These are phyloP conservation scores for Colletotrichum tanaceti DNA, from an alignment of 2,329 filamentous ascomycete species.

Conservation along the genomic window DNA sequence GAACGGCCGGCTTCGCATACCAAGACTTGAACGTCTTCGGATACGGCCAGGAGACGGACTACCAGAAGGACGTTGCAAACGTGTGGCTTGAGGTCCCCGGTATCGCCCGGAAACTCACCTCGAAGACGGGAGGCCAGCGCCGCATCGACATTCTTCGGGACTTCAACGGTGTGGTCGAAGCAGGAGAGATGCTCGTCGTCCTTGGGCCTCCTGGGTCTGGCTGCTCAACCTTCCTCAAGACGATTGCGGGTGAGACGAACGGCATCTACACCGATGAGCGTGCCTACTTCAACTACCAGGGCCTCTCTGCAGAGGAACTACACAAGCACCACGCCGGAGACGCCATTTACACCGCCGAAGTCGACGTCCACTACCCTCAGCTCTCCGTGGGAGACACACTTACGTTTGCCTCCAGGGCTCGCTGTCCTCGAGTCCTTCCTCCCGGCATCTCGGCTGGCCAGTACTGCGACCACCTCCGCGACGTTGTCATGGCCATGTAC, in stretches of 20 bases:
- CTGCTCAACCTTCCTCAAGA: slow-evolving; percentile 77
- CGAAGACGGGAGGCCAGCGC: slow-evolving; percentile 43
- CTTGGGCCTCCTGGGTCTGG: slow-evolving; percentile 65
- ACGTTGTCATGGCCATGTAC: slow-evolving; percentile 66
- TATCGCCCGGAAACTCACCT: slow-evolving; percentile 49
- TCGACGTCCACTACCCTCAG: slow-evolving; percentile 71
- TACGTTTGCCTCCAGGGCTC: slow-evolving; percentile 67
- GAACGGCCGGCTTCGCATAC: slow-evolving; percentile 52
- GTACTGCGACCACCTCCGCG: slow-evolving; percentile 61
- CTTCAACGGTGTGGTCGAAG: slow-evolving; percentile 63
- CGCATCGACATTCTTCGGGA: slow-evolving; percentile 62
- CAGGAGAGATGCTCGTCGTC: slow-evolving; percentile 68
- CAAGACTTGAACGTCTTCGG: slow-evolving; percentile 58
- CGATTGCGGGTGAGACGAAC: slow-evolving; percentile 71
- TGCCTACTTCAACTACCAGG: slow-evolving; percentile 39
- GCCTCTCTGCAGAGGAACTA: slow-evolving; percentile 34
- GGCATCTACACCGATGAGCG: slow-evolving; percentile 59
- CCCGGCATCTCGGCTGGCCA: slow-evolving; percentile 55
- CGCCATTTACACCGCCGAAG: slow-evolving; percentile 74
- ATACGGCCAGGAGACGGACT: slow-evolving; percentile 55
- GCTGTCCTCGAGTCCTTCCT: slow-evolving; percentile 60
- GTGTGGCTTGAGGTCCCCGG: slow-evolving; percentile 47
- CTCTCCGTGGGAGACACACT: slow-evolving; percentile 71
- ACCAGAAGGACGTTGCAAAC: slow-evolving; percentile 57
- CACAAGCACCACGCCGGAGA: slow-evolving; percentile 60